Percentiles rank a stretch among this genome's conserved stretches.
Conservation (phyloP, 148 eudicot genomes). For the Camellia granthamiana region DNA sequence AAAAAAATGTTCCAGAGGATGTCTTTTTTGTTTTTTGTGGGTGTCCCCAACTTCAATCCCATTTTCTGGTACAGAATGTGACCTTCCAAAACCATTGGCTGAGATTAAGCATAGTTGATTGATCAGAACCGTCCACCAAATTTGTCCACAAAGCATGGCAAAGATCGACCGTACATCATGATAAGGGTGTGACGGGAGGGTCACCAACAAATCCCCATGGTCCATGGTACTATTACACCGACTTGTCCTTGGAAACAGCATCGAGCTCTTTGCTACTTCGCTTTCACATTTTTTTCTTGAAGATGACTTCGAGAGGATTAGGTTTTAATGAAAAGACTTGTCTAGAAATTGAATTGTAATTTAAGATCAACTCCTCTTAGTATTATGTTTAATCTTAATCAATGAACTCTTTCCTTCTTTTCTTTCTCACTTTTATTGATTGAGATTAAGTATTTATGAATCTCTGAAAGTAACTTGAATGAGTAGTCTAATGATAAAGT, state of each 20-base stretch:
- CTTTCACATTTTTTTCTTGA: conserved; percentile 1
- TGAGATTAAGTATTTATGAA: too few relatives aligned
- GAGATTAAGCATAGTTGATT: background rate
- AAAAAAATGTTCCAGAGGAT: too few relatives aligned
- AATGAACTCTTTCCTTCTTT: too few relatives aligned
- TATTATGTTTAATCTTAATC: too few relatives aligned
- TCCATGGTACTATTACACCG: background rate
- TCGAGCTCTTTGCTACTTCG: background rate
- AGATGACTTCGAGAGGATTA: background rate
- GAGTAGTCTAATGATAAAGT: too few relatives aligned
- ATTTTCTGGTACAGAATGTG: background rate
- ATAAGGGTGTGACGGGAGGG: background rate
- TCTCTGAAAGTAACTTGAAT: too few relatives aligned
- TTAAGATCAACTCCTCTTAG: too few relatives aligned
- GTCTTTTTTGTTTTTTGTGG: too few relatives aligned
- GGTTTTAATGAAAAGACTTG: background rate
- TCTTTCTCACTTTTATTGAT: too few relatives aligned
- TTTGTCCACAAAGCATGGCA: conserved; percentile 11
- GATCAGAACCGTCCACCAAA: conserved; percentile 8
- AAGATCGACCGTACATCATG: background rate
- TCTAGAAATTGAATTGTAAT: too few relatives aligned
- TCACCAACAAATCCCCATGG: background rate
- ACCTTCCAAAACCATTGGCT: conserved; percentile 1
- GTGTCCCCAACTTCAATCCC: conserved; percentile 1
- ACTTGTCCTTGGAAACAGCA: background rate